Conservation (phyloP, 352 stramenopile genomes). For the Phytophthora foliorum region DNA sequence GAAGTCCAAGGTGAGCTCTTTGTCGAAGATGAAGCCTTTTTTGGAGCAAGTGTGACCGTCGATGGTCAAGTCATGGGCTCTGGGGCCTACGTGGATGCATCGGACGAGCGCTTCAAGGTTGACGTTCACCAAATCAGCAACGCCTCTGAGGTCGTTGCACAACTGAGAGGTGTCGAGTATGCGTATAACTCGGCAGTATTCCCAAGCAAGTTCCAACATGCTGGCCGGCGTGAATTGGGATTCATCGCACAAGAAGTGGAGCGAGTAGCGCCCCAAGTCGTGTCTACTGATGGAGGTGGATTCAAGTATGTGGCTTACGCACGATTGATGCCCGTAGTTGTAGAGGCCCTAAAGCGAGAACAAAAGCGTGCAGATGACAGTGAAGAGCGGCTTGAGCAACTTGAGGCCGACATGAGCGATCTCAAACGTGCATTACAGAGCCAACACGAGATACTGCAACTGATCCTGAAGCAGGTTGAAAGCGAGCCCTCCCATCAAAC, state of each 20-base stretch:
- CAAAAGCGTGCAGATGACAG: constrained; percentile 27
- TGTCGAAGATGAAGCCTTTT: constrained; percentile 84
- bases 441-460: constrained; percentile 30
- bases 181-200: constrained; percentile 56
- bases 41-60: constrained; percentile 87
- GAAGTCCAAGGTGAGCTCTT: constrained; percentile 86
- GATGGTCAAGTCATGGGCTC: constrained; percentile 92
- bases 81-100: constrained; percentile 93
- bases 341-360: constrained; percentile 80
- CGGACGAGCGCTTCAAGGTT: constrained; percentile 89
- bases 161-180: constrained; percentile 81
- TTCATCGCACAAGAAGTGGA: constrained; percentile 93
- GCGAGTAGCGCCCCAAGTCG: constrained; percentile 80
- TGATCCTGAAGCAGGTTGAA: constrained; percentile 10
- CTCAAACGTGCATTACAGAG: constrained; percentile 24
- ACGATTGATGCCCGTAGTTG: constrained; percentile 77
- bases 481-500: too few species aligned
- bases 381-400: constrained; percentile 22
- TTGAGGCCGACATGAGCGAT: constrained; percentile 26
- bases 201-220: constrained; percentile 46
- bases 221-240: constrained; percentile 68
- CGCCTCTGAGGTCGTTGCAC: constrained; percentile 51
- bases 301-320: constrained; percentile 93
- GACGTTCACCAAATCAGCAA: constrained; percentile 64
- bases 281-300: constrained; percentile 67